Evolutionary conservation across 371 early-diverging fungal genomes (phyloP), one percentile per base, ranked within the genome.

Genomic region (Astathelohania contejeani): DNA sequence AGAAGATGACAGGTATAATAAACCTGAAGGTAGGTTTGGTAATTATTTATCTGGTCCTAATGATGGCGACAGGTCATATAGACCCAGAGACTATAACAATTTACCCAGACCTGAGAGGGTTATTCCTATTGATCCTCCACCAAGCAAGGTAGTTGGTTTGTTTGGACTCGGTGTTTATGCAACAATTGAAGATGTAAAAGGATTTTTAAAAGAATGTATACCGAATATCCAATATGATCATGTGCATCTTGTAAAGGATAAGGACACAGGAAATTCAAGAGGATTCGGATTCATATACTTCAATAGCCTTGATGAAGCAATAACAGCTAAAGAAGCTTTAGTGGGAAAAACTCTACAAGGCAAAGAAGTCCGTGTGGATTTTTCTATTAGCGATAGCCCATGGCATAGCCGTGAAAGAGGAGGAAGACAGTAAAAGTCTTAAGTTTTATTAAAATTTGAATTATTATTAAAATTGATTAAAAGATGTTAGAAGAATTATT

Each of bases 241-340:
- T 26, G 22, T 66, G 3, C 48, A 58, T 14, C 35, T 67, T 10
- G 50, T 71, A 12, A 35, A 53, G 16, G 68, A 71, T 46, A 62
- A 57, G 32, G 39, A 59, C 23, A 68, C 63, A 2, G 50, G 53
- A 29, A 40, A 55, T 25, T 55, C 59, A 42, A 43, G 58, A 37
- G 65, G 68, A 29, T 71, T 65, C 65, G 68, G 62, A 23, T 71
- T 71, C 52, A 43, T 71, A 0, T 65, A 71, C 32, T 71, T 71
- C 50, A 28, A 60, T 3, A 56, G 65, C 12, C 35, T 71, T 24
- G 72, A 71, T 29, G 63, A 65, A 10, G 56, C 66, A 2, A 68
- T 63, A 24, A 45, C 23, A 23, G 68, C 68, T 1, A 71, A 66
- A 42, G 68, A 68, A 25, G 35, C 14, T 12, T 49, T 71, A 20